Base-by-base conservation (phyloP, 148 eudicot genomes). In the Fagopyrum homotropicum region DNA sequence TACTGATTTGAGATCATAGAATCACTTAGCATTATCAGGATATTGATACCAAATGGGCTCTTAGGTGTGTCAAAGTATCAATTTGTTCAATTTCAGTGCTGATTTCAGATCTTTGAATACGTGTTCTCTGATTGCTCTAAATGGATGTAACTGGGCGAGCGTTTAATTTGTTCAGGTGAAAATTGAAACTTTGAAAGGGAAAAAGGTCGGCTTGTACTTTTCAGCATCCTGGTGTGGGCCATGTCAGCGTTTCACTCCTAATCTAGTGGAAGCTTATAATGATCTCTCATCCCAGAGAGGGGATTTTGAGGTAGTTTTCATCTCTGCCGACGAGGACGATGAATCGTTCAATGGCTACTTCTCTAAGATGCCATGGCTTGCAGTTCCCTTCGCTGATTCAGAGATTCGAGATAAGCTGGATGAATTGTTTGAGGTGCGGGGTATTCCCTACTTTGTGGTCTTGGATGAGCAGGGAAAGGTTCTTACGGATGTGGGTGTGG, bases 211-310 rank as follows among this genome's bases (percentile, higher is more conserved):
- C 4, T 77, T 91, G 72, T 89, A 91, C 79, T 91, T 91, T 84
- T 85, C 97, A 10, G 93, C 90, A 17, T 88, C 93, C 64, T 91
- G 93, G 93, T 88, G 93, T 80, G 88, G 88, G 30, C 92, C 89
- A 26, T 89, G 93, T 81, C 87, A 76, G 5, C 83, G 75, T 4
- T 91, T 91, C 80, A 88, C 92, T 73, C 89, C 97, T 0, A 81
- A 17, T 45, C 81, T 91, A 78, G 79, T 85, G 49, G 90, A 86
- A 77, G 80, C 63, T 43, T 91, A 86, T 73, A 82, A 88, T 43
- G 81, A 86, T 59, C 79, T 91, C 49, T 59, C 22, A 1, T 73
- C 83, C n/a, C 86, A 57, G 26, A 75, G 73, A 77, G 81, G 76
- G 19, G 84, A 84, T 72, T 89, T 89, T 59, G 87, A 89, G 79